A percentile compares a stretch with the other conserved stretches of the same genome.
Conservation (phyloP, 768 basidiomycete species). For the Termitomyces sp. region DNA sequence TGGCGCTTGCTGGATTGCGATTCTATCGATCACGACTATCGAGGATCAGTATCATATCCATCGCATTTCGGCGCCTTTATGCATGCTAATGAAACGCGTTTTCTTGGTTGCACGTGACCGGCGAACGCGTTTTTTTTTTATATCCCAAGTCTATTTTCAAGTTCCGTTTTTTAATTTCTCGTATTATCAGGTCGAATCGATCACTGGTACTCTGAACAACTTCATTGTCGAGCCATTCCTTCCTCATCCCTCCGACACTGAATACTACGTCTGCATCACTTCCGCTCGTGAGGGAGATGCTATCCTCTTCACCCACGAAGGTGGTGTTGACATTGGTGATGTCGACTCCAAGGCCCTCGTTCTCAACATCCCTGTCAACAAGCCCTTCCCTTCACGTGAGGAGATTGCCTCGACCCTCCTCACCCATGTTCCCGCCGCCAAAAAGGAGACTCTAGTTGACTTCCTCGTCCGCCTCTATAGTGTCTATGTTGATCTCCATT, state of each 20-base stretch:
- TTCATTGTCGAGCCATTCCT: slow-evolving; percentile 99
- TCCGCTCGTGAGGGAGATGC: slow-evolving; percentile 91
- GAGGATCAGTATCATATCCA: slow-evolving; percentile 10
- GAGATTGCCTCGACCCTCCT: slow-evolving; percentile 73
- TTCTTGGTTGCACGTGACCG: slow-evolving; percentile 22
- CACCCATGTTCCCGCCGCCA: slow-evolving; percentile 72
- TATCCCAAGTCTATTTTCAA: neutral
- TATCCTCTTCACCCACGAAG: slow-evolving; percentile 98
- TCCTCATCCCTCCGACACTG: slow-evolving; percentile 88
- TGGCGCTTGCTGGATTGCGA: neutral
- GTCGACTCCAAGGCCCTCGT: slow-evolving; percentile 96
- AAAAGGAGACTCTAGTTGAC: slow-evolving; percentile 90
- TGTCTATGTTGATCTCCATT: slow-evolving; percentile 98
- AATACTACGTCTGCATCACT: slow-evolving; percentile 98
- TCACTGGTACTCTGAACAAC: slow-evolving; percentile 92
- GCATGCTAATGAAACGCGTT: slow-evolving; percentile 15
- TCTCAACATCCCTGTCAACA: slow-evolving; percentile 71
- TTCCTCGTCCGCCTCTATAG: slow-evolving; percentile 94
- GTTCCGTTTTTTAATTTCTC: neutral
- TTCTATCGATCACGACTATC: slow-evolving; percentile 13
- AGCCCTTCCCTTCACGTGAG: slow-evolving; percentile 79
- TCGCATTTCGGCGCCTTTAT: slow-evolving; percentile 10
- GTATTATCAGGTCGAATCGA: slow-evolving; percentile 74
- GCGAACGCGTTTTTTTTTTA: slow-evolving; percentile 1
- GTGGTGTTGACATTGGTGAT: slow-evolving; percentile 98